Conservation (phyloP, 305 asterid genomes). For the Salvia sclarea region DNA sequence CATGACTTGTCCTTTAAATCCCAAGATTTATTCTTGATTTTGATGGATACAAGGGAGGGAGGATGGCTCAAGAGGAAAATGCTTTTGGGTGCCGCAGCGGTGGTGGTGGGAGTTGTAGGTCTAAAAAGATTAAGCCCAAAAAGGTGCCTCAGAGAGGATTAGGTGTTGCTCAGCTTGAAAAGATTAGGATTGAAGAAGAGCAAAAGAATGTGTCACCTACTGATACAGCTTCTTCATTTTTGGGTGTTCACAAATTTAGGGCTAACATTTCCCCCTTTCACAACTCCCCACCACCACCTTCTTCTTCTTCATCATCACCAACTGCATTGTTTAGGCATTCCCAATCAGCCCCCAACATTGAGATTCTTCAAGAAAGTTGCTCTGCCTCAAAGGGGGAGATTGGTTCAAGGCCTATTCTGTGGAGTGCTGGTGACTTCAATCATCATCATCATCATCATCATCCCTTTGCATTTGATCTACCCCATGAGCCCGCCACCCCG, state of each 20-base stretch:
- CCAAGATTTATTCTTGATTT: slow-evolving; percentile 36
- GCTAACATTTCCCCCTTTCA: slow-evolving; percentile 39
- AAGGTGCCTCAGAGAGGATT: slow-evolving; percentile 87
- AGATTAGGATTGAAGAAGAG: slow-evolving; percentile 74
- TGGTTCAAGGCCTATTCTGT: slow-evolving; percentile 35
- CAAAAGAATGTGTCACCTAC: slow-evolving; percentile 45
- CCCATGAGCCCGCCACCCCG: slow-evolving; percentile 35
- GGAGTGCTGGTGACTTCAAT: slow-evolving; percentile 45
- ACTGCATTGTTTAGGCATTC: slow-evolving; percentile 42
- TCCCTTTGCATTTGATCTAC: slow-evolving; percentile 40
- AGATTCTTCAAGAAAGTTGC: slow-evolving; percentile 37
- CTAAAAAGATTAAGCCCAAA: slow-evolving; percentile 73
- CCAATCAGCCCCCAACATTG: slow-evolving; percentile 41
- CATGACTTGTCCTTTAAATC: slow-evolving; percentile 36
- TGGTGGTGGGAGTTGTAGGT: slow-evolving; percentile 32
- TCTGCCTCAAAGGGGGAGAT: slow-evolving; percentile 35
- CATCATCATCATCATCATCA: slow-evolving; percentile 19
- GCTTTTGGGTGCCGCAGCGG: slow-evolving; percentile 35
- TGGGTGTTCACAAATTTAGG: slow-evolving; percentile 39
- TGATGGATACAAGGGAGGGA: slow-evolving; percentile 46
- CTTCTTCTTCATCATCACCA: slow-evolving; percentile 35
- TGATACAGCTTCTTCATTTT: slow-evolving; percentile 32
- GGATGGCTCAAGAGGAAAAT: slow-evolving; percentile 71
- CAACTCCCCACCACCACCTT: slow-evolving; percentile 28
- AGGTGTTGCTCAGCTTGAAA: slow-evolving; percentile 96